Conservation (phyloP, 768 basidiomycete species). For the Xanthoconium stramineum region DNA sequence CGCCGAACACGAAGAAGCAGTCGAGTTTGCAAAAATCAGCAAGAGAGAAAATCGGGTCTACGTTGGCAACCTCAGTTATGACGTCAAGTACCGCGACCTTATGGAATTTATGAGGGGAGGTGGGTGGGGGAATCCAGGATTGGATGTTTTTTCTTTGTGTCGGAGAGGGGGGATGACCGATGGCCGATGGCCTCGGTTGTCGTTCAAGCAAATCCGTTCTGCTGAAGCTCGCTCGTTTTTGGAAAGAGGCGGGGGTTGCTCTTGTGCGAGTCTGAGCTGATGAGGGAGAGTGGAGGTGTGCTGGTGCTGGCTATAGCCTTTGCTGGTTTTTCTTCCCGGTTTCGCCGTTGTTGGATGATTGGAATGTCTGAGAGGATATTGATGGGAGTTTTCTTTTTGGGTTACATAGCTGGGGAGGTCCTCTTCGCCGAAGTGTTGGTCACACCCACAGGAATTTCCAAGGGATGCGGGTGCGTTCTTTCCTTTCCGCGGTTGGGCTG, state of each 20-base stretch:
- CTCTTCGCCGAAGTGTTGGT: conserved; percentile 99
- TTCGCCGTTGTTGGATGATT: conserved; percentile 46
- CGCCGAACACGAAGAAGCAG: conserved; percentile 88
- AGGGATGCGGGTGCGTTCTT: conserved; percentile 92
- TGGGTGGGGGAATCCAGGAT: conserved; percentile 84
- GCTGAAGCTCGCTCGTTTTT: conserved; percentile 33
- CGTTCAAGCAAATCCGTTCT: conserved; percentile 33
- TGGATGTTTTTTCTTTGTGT: conserved; percentile 49
- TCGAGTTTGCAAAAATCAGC: conserved; percentile 93
- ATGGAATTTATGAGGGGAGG: conserved; percentile 99
- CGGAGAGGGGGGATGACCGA: conserved; percentile 27
- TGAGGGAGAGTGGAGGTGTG: conserved; percentile 33
- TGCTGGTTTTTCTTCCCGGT: conserved; percentile 37
- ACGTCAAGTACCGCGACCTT: conserved; percentile 97
- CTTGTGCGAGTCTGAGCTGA: conserved; percentile 34
- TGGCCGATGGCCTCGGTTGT: conserved; percentile 20
- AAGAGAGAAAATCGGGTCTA: conserved; percentile 98
- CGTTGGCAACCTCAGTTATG: conserved; percentile 98
- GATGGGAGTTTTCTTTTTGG: conserved; percentile 90
- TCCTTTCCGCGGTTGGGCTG: neutral
- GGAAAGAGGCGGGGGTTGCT: conserved; percentile 32
- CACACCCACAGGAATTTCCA: conserved; percentile 94
- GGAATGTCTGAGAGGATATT: conserved; percentile 79
- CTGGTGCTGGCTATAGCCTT: conserved; percentile 35
- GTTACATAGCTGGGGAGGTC: conserved; percentile 96